These are phyloP conservation scores for Tuber borchii DNA, from an alignment of 495 filamentous ascomycete genomes.

Conservation along the genomic window DNA sequence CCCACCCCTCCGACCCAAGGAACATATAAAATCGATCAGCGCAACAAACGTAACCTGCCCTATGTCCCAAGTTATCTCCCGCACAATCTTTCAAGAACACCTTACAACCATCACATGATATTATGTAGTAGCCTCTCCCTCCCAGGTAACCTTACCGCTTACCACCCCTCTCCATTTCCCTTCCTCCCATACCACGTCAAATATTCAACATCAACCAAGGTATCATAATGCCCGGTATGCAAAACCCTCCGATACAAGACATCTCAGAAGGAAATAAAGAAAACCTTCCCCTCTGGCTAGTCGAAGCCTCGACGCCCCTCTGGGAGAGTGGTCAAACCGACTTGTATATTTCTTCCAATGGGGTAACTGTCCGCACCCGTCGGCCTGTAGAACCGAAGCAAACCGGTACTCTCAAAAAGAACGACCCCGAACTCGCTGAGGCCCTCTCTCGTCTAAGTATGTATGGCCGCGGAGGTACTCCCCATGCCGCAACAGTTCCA, in stretches of 20 bases:
- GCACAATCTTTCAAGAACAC: not conserved
- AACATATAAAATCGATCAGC: not conserved
- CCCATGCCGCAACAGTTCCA: not conserved
- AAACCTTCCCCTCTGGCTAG: not conserved
- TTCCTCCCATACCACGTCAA: not conserved
- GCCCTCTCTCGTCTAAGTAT: not conserved
- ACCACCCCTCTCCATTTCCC: not conserved
- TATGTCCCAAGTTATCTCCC: not conserved
- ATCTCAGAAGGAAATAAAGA: not conserved
- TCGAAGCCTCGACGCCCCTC: not conserved
- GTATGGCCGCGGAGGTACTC: not conserved
- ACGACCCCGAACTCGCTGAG: not conserved
- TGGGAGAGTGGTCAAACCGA: not conserved
- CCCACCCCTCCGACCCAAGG: not conserved
- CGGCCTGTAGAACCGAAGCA: not conserved
- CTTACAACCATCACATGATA: not conserved
- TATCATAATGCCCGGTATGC: not conserved
- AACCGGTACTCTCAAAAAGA: not conserved
- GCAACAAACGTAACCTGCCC: not conserved
- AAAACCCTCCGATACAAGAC: not conserved
- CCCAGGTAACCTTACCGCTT: not conserved
- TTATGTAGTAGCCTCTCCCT: not conserved
- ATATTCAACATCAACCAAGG: not conserved
- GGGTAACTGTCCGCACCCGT: not conserved
- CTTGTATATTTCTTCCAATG: not conserved